A percentile compares a stretch with the other conserved stretches of the same genome.
Conservation (phyloP, 75 land plant genomes). For the Pinus taeda region DNA sequence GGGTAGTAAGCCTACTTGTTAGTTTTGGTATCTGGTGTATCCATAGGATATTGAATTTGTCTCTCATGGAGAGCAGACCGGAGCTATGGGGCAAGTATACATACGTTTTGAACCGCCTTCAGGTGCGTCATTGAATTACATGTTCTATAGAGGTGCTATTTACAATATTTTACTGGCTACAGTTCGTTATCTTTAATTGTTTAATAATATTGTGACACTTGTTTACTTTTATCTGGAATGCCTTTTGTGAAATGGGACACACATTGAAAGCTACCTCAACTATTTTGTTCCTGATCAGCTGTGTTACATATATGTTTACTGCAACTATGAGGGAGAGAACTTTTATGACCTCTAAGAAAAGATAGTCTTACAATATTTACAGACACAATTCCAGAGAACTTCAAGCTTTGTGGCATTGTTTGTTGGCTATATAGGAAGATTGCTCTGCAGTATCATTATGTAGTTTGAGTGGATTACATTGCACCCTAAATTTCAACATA, state of each 20-base stretch:
- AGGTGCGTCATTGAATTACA: conserved; percentile 52
- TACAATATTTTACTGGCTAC: background rate
- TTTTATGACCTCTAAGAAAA: background rate
- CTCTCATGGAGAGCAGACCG: conserved; percentile 95
- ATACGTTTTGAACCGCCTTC: conserved; percentile 95
- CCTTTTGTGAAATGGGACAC: background rate
- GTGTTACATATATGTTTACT: background rate
- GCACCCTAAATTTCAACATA: background rate
- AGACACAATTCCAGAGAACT: background rate
- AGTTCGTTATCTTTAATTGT: background rate
- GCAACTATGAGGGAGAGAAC: background rate
- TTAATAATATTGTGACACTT: background rate
- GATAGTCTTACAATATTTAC: background rate
- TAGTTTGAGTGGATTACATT: background rate
- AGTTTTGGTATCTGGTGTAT: conserved; percentile 99
- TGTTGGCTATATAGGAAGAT: background rate
- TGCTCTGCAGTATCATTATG: background rate
- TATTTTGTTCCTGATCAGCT: background rate
- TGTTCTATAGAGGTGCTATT: background rate
- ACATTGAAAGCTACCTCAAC: background rate
- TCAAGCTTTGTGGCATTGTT: background rate
- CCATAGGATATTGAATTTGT: conserved; percentile 74
- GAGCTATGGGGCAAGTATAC: conserved; percentile 99
- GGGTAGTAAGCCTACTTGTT: conserved; percentile 59
- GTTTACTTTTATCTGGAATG: background rate